These are phyloP conservation scores for Boechera divaricarpa DNA, from an alignment of 345 rosid genomes.

Conservation along the genomic window DNA sequence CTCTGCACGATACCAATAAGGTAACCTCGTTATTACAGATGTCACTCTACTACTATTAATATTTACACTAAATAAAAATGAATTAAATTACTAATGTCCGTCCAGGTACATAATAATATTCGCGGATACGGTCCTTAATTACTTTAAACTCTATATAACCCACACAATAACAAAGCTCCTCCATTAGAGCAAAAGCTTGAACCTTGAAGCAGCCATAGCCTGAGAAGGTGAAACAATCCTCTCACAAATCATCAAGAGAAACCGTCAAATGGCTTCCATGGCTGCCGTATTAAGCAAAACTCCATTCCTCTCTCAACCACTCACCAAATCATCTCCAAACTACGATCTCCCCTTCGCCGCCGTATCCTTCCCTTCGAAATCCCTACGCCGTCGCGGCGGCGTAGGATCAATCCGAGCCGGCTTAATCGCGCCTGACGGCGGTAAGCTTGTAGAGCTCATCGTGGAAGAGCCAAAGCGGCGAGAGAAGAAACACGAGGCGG, in stretches of 20 bases:
- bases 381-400: slow-evolving; percentile 35
- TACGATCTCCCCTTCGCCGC: slow-evolving; percentile 54
- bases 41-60: neutral
- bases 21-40: slow-evolving; percentile 18
- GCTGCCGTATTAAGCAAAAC: slow-evolving; percentile 51
- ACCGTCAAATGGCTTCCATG: slow-evolving; percentile 62
- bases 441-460: slow-evolving; percentile 72
- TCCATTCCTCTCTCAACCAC: slow-evolving; percentile 49
- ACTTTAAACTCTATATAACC: slow-evolving; percentile 26
- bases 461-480: slow-evolving; percentile 63
- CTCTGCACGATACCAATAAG: slow-evolving; percentile 24
- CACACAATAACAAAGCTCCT: neutral
- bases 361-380: slow-evolving; percentile 44
- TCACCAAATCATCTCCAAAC: slow-evolving; percentile 47
- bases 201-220: too few relatives aligned
- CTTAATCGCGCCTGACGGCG: slow-evolving; percentile 90
- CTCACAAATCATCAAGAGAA: neutral
- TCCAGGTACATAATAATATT: slow-evolving; percentile 23
- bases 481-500: slow-evolving; percentile 66
- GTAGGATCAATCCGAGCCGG: slow-evolving; percentile 45
- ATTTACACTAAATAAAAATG: neutral
- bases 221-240: too few relatives aligned
- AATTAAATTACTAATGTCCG: neutral
- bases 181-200: too few relatives aligned
- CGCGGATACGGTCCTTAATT: neutral